phyloP scores from a whole-genome alignment of 139 green algal genomes.

The Chlorella sp. region DNA sequence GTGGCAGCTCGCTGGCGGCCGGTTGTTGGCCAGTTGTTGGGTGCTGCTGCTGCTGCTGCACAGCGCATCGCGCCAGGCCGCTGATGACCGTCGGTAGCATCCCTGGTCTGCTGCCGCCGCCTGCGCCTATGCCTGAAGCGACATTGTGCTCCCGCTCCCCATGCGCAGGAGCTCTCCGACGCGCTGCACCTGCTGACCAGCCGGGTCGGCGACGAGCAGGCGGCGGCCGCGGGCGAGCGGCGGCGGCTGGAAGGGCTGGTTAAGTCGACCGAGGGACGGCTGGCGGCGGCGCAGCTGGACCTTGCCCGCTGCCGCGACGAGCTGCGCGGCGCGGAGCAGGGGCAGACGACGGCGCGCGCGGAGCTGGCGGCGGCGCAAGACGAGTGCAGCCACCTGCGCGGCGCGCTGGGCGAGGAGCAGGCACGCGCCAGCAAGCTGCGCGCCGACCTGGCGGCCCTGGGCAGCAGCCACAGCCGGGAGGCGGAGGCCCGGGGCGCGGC shows the following conservation, averaged over 20 bases:
- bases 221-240: conserved; percentile 6
- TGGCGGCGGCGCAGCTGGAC: conserved; percentile 16
- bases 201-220: background rate
- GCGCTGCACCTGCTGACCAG: conserved; percentile 19
- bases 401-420: conserved; percentile 28
- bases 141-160: background rate
- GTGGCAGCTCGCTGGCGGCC: no score
- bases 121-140: no score
- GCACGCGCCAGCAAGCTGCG: conserved; percentile 30
- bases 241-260: conserved; percentile 23
- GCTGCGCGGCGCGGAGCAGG: conserved; percentile 18
- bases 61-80: no score
- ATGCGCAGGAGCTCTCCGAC: conserved; percentile 25
- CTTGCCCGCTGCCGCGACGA: conserved; percentile 11
- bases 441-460: conserved; percentile 17
- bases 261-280: conserved; percentile 20
- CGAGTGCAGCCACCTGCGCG: conserved; percentile 13
- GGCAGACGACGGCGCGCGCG: conserved; percentile 8
- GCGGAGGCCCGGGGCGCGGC: conserved; percentile 10
- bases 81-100: no score
- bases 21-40: no score
- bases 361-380: conserved; percentile 31
- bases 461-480: conserved; percentile 22
- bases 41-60: no score
- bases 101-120: no score